phyloP scores from a whole-genome alignment of 164 flowering plant species.

The Stephania cephalantha region DNA sequence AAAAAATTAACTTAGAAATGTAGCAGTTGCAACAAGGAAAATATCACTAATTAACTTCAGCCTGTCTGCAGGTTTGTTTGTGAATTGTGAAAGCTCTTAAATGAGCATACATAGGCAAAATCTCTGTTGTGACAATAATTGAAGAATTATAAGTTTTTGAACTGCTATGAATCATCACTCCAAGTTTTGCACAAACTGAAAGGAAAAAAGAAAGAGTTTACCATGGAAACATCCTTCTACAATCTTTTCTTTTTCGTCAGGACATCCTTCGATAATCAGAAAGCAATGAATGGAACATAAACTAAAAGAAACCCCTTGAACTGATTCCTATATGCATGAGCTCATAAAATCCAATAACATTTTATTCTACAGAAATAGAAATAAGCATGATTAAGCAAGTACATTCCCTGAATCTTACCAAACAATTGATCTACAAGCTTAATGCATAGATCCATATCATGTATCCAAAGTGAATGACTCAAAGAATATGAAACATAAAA shows the following conservation, averaged over 20 bases:
- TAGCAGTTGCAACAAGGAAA: no score
- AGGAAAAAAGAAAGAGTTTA: not conserved
- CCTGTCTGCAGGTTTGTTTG: no score
- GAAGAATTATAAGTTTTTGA: not conserved
- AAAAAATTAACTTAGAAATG: no score
- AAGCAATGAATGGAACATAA: not conserved
- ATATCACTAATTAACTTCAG: no score
- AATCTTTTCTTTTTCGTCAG: not conserved
- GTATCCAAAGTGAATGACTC: not conserved
- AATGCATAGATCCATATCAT: not conserved
- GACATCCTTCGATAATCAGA: not conserved
- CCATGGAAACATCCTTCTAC: not conserved
- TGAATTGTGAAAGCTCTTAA: no score
- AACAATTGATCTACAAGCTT: not conserved
- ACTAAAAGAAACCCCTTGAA: not conserved
- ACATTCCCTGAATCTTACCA: not conserved
- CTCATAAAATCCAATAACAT: not conserved
- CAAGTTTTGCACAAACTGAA: not conserved
- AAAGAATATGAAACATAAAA: not conserved
- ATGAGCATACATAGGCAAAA: no score
- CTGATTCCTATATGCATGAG: not conserved
- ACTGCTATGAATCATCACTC: not conserved
- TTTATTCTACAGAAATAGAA: not conserved
- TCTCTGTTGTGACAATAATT: no score
- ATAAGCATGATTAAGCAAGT: not conserved